Evolutionary conservation across 306 rosid genomes (phyloP), one percentile per base, ranked within the genome.

Genomic region (Senna siamea): DNA sequence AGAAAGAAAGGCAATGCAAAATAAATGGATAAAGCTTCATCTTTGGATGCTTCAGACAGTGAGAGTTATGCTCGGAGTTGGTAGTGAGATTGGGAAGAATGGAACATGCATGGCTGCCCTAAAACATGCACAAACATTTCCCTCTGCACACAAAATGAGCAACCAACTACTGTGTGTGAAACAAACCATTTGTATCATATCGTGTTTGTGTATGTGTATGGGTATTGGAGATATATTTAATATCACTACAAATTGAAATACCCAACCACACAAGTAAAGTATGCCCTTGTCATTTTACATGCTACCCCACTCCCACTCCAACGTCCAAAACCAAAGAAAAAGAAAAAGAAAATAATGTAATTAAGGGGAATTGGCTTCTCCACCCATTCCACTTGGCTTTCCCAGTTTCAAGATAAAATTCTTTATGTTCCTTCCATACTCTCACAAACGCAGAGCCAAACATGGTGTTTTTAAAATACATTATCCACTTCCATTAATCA

Each of bases 401-500:
- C 79, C 35, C 55, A 69, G 55, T n/a, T 47, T 55, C 51, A 77
- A 74, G 79, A 84, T 77, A 90, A 82, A 77, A 72, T 85, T 89
- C 55, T 72, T 85, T 80, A 75, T 52, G 62, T 79, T 74, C 77
- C 63, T 73, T 26, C 40, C 40, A 37, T 7, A 37, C 54, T 19
- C 63, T 53, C 53, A 10, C 17, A 70, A 73, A 63, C 54, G 51
- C 54, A 62, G 74, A 72, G 37, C 69, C 60, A 69, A 75, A 64
- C 76, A 58, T 43, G 54, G 65, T 55, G 66, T 38, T 81, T 0
- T 70, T 51, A 78, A 48, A 79, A 88, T 79, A 91, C 76, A 88
- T 86, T 83, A 91, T 89, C 93, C 83, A 80, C 53, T 85, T 46
- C 46, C 81, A 74, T 85, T 63, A 19, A 57, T 19, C 77, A 73